These are phyloP conservation scores for Abeoforma whisleri DNA, from an alignment of 78 protist species.

Conservation along the genomic window DNA sequence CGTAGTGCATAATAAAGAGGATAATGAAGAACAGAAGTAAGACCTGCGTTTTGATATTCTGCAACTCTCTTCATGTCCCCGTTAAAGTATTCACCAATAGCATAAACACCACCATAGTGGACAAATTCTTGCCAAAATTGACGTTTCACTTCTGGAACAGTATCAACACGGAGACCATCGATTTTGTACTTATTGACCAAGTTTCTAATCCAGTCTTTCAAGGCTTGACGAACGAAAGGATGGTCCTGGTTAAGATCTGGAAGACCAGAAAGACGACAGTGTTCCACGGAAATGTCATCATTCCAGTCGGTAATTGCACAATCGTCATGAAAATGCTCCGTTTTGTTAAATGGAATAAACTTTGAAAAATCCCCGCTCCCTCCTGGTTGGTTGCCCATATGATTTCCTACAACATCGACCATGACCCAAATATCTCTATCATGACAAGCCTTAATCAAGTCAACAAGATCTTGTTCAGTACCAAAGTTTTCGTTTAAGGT, in stretches of 20 bases:
- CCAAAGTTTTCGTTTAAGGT: slow-evolving; percentile 55
- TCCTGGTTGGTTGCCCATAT: slow-evolving; percentile 48
- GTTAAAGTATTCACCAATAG: slow-evolving; percentile 48
- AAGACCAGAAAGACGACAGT: background rate
- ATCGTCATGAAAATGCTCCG: slow-evolving; percentile 40
- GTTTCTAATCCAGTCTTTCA: background rate
- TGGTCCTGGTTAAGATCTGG: background rate
- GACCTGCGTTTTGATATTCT: background rate
- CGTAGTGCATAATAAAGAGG: background rate
- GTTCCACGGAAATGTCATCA: background rate
- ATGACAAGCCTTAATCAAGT: background rate
- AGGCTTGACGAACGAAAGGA: background rate
- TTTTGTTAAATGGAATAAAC: slow-evolving; percentile 44
- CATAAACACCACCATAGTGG: background rate
- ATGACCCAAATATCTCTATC: slow-evolving; percentile 50
- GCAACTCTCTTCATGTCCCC: background rate
- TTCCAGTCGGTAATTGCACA: slow-evolving; percentile 50
- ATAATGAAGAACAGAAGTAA: background rate
- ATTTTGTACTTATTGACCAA: slow-evolving; percentile 16
- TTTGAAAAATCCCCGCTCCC: slow-evolving; percentile 6
- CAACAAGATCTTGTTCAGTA: background rate
- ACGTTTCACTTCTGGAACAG: slow-evolving; percentile 68
- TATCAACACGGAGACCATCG: slow-evolving; percentile 79
- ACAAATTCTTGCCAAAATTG: slow-evolving; percentile 48
- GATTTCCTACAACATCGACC: slow-evolving; percentile 72